Percentiles rank a stretch among this genome's conserved stretches.
Conservation (phyloP, 179 eudicot genomes). For the Heliamphora pulchella region DNA sequence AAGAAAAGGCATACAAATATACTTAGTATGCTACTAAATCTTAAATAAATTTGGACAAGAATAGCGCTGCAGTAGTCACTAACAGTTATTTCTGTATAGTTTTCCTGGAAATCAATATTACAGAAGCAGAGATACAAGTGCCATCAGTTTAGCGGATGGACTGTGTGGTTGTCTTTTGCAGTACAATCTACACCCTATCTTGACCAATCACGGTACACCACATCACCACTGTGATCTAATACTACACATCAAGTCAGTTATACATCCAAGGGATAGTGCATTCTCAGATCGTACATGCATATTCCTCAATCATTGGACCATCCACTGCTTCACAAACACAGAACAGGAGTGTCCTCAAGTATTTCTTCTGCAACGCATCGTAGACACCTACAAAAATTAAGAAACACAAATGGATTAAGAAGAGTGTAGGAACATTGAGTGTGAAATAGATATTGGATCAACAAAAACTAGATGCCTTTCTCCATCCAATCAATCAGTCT, state of each 20-base stretch:
- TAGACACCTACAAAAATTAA: constrained; percentile 60
- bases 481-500: constrained; percentile 99
- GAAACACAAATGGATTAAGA: neutral
- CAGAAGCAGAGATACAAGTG: neutral
- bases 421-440: neutral
- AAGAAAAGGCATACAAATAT: neutral
- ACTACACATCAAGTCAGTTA: constrained; percentile 8
- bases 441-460: neutral
- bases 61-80: neutral
- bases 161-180: neutral
- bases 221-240: neutral
- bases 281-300: constrained; percentile 53
- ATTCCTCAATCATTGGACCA: constrained; percentile 90
- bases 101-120: neutral
- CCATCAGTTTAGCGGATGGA: neutral
- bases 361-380: constrained; percentile 93
- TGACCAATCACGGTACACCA: neutral
- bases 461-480: constrained; percentile 51
- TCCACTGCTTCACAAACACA: constrained; percentile 66
- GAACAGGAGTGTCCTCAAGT: constrained; percentile 72
- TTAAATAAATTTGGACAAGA: neutral
- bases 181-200: neutral
- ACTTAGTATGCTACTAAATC: neutral
- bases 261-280: neutral
- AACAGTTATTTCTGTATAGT: neutral